These are phyloP conservation scores for Coprinopsis strossmayeri DNA, from an alignment of 768 basidiomycete species.

Conservation along the genomic window DNA sequence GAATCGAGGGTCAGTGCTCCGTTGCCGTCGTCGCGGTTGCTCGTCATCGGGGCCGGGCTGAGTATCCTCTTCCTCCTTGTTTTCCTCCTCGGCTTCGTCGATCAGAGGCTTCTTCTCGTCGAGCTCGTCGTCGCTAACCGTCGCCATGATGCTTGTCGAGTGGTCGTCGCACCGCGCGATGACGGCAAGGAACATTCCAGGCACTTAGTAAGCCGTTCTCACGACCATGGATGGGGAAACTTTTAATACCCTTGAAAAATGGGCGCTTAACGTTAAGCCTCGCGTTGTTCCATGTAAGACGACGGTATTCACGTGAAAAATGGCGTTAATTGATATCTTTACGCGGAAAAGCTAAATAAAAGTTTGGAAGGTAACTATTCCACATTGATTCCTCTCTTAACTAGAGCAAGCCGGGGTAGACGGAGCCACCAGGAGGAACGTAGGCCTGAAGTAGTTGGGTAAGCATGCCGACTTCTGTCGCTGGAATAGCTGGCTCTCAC, in stretches of 20 bases:
- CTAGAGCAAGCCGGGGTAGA: conserved; percentile 23
- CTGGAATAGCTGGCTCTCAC: conserved; percentile 13
- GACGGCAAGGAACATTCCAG: background rate
- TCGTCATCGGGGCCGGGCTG: background rate
- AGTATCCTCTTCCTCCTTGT: background rate
- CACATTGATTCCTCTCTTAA: background rate
- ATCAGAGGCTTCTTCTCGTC: background rate
- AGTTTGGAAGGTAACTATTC: background rate
- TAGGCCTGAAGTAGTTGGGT: conserved; percentile 18
- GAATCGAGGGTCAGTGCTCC: background rate
- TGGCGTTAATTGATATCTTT: background rate
- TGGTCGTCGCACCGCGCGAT: background rate
- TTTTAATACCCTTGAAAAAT: no score
- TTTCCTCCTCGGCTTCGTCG: background rate
- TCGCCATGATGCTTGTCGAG: background rate
- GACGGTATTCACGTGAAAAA: no score
- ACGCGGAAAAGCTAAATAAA: background rate
- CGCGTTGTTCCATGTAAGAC: no score
- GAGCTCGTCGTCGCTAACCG: background rate
- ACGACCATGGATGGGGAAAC: background rate
- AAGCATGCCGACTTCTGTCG: background rate
- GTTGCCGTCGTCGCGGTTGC: background rate
- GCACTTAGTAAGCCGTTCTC: background rate
- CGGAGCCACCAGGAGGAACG: conserved; percentile 26
- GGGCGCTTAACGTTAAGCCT: no score